Percentiles rank a stretch among this genome's conserved stretches.
These are phyloP conservation scores for Candida pseudocylindracea DNA, from an alignment of 1,139 yeast genomes.

Conservation along the genomic window DNA sequence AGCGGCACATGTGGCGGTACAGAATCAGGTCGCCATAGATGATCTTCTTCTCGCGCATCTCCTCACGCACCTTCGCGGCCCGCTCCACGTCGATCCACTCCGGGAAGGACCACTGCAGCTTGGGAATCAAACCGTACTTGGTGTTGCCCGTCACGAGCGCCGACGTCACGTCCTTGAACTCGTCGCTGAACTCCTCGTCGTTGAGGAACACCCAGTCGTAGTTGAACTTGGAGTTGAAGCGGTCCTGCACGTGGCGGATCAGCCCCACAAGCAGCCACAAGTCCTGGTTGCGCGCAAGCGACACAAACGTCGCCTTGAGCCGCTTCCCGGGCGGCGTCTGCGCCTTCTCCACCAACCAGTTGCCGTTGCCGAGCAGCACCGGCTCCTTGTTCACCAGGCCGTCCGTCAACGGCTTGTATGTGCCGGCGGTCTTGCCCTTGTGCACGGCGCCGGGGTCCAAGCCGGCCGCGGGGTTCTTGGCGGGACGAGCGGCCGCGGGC, in stretches of 20 bases:
- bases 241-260: slow-evolving; percentile 47
- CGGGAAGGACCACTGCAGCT: slow-evolving; percentile 55
- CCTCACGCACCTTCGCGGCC: slow-evolving; percentile 24
- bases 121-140: slow-evolving; percentile 35
- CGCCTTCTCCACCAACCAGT: not conserved
- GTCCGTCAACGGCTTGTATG: no score
- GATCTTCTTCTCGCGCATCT: slow-evolving; percentile 22
- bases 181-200: slow-evolving; percentile 34
- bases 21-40: slow-evolving; percentile 41
- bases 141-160: slow-evolving; percentile 31
- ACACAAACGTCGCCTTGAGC: slow-evolving; percentile 40
- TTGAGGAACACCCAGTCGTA: slow-evolving; percentile 73
- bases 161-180: slow-evolving; percentile 25
- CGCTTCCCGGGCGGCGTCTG: not conserved
- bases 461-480: not conserved
- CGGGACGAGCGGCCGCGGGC: not conserved
- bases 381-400: no score
- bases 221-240: slow-evolving; percentile 42
- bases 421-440: not conserved
- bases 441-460: not conserved
- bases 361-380: no score
- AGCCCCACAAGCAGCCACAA: slow-evolving; percentile 39
- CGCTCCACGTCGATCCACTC: slow-evolving; percentile 35
- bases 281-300: slow-evolving; percentile 54
- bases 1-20: slow-evolving; percentile 64